Evolutionary conservation across 148 eudicot species (phyloP).

Genomic region (Spergularia bocconei): DNA sequence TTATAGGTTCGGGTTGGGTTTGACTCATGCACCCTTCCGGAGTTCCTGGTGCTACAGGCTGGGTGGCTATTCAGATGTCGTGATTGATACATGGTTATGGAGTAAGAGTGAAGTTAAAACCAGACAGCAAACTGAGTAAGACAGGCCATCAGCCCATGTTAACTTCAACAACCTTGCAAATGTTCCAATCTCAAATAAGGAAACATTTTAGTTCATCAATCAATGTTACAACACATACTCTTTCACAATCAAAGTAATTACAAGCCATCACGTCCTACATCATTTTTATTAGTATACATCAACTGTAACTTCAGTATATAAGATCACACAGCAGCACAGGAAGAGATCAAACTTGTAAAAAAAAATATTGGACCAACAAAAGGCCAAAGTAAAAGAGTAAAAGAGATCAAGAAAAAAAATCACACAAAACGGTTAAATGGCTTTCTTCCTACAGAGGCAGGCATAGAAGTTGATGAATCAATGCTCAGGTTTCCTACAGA

Average conservation of each 20-base stretch:
- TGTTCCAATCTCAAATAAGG: neutral
- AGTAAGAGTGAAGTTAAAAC: neutral
- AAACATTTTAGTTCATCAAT: neutral
- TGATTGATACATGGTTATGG: neutral
- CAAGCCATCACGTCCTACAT: slow-evolving; percentile 38
- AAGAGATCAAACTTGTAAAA: slow-evolving; percentile 6
- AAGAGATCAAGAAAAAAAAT: slow-evolving; percentile 22
- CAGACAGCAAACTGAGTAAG: neutral
- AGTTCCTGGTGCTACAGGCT: no score
- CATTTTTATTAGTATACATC: slow-evolving; percentile 41
- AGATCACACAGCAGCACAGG: slow-evolving; percentile 37
- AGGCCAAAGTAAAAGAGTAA: slow-evolving; percentile 4
- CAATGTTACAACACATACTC: slow-evolving; percentile 15
- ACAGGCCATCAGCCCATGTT: neutral
- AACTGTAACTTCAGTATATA: slow-evolving; percentile 27
- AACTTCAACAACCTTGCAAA: neutral
- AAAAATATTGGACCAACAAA: neutral
- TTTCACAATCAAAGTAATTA: slow-evolving; percentile 36
- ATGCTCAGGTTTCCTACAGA: slow-evolving; percentile 65
- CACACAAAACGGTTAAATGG: slow-evolving; percentile 96
- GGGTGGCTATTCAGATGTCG: neutral
- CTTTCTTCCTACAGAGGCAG: slow-evolving; percentile 72
- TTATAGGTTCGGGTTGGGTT: no score
- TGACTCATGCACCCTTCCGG: no score
- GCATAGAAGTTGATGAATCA: slow-evolving; percentile 81